These are phyloP conservation scores for Melanomma pulvis-pyrius DNA, from an alignment of 495 filamentous ascomycete genomes.

Conservation along the genomic window DNA sequence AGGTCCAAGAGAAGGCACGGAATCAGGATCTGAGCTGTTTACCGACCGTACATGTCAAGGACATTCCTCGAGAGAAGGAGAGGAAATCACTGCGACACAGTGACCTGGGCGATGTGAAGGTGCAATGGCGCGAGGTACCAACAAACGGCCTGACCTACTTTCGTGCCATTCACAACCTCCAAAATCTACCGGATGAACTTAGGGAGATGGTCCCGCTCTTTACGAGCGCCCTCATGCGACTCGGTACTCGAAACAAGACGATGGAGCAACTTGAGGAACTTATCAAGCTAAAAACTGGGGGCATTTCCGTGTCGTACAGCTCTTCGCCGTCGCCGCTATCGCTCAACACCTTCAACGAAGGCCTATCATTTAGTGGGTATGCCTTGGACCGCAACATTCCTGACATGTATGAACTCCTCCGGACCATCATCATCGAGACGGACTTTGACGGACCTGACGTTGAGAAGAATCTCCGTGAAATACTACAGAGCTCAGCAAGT, in stretches of 20 bases:
- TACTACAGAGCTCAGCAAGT: constrained; percentile 80
- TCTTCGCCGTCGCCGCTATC: constrained; percentile 73
- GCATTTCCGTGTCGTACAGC: constrained; percentile 78
- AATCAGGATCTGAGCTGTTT: constrained; percentile 83
- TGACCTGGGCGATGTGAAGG: constrained; percentile 64
- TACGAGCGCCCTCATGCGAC: constrained; percentile 85
- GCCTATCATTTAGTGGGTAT: constrained; percentile 78
- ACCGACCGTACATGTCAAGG: constrained; percentile 81
- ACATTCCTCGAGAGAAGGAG: constrained; percentile 81
- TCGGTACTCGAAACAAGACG: constrained; percentile 81
- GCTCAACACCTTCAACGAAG: constrained; percentile 71
- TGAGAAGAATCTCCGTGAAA: constrained; percentile 77
- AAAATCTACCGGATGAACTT: constrained; percentile 81
- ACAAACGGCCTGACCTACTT: constrained; percentile 98
- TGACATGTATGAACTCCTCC: constrained; percentile 85
- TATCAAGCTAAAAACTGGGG: constrained; percentile 96
- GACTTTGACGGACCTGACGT: constrained; percentile 83
- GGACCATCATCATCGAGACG: constrained; percentile 78
- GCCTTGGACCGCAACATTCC: constrained; percentile 87
- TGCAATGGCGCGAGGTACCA: constrained; percentile 88
- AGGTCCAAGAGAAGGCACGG: constrained; percentile 78
- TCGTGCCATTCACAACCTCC: constrained; percentile 78
- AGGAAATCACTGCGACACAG: constrained; percentile 69
- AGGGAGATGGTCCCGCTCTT: constrained; percentile 86
- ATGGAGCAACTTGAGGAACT: constrained; percentile 96